phyloP scores from a whole-genome alignment of 2,329 filamentous ascomycete species.

The Venturia effusa region DNA sequence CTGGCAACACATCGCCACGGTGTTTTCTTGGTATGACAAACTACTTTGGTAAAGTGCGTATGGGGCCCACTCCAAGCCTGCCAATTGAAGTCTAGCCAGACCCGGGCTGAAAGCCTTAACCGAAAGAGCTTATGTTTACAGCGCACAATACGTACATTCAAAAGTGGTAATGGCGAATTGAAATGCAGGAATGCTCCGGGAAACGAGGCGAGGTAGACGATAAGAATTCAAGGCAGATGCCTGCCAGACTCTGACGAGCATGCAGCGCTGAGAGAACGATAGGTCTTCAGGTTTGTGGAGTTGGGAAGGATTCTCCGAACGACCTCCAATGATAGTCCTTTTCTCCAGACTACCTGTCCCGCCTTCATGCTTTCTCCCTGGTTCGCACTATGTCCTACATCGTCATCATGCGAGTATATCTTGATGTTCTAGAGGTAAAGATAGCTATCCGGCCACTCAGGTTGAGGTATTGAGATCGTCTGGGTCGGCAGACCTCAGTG shows the following conservation, averaged over 20 bases:
- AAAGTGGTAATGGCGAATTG: not conserved
- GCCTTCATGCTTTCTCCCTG: not conserved
- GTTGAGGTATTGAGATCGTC: not conserved
- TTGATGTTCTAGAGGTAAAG: not conserved
- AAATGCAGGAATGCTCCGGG: not conserved
- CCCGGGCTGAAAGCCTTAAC: not conserved
- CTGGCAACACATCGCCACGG: not conserved
- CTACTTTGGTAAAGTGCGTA: not conserved
- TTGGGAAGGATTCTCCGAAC: not conserved
- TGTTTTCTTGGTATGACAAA: not conserved
- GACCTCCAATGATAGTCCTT: not conserved
- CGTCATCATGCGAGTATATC: constrained; percentile 2
- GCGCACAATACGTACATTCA: not conserved
- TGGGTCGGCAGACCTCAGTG: not conserved
- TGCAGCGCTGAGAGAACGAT: not conserved
- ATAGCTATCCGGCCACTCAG: constrained; percentile 2
- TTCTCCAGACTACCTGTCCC: not conserved
- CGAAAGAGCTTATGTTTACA: not conserved
- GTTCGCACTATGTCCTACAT: not conserved
- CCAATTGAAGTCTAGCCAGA: not conserved
- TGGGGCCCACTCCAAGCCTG: not conserved
- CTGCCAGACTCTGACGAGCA: not conserved
- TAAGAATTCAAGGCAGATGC: not conserved
- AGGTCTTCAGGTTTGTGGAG: not conserved
- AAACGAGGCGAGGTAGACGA: not conserved